Base-by-base conservation (phyloP, 306 rosid genomes). In the Alnus rubra region DNA sequence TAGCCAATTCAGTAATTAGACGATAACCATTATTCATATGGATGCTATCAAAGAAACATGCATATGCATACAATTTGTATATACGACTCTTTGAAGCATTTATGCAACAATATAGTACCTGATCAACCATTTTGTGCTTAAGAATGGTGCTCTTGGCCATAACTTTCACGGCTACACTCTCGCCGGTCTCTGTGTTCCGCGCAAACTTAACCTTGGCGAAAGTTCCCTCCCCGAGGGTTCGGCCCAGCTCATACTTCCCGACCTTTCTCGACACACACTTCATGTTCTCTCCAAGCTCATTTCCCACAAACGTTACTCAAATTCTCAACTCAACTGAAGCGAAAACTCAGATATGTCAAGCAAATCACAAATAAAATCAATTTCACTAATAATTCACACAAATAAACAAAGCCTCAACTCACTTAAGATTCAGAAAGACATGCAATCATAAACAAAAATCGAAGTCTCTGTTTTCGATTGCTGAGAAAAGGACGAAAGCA, bases 161-260 rank as follows among this genome's bases (percentile, higher is more conserved):
- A n/a, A 93, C 35, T 79, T 95, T 95, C 71, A 95, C 76, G 60
- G 99, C 98, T 30, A 91, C 98, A 23, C 88, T 86, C 72, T 93
- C 92, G 62, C 89, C 94, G 9, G 98, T 93, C 52, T 88, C 99
- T 0, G 83, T 50, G 80, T 93, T 87, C 71, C 78, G 78, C 0
- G 99, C 99, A 78, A 84, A 90, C 84, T 92, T 95, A 72, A 95
- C 99, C 86, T 95, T 95, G 23, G 97, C 98, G 76, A 95, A 95
- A 45, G 94, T 95, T 18, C 98, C 99, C 85, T 93, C 94, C 4
- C 99, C 99, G 53, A 95, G 73, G 4, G 96, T 93, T 78, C 89
- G 60, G 60, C 99, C 98, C 33, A 92, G 88, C 76, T 95, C 97
- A 83, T 95, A 93, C 91, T 93, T 93, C 23, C 99, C 98, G 31